Evolutionary conservation across 192 early-diverging fungal genomes (phyloP).

Genomic region (Funneliformis geosporum): DNA sequence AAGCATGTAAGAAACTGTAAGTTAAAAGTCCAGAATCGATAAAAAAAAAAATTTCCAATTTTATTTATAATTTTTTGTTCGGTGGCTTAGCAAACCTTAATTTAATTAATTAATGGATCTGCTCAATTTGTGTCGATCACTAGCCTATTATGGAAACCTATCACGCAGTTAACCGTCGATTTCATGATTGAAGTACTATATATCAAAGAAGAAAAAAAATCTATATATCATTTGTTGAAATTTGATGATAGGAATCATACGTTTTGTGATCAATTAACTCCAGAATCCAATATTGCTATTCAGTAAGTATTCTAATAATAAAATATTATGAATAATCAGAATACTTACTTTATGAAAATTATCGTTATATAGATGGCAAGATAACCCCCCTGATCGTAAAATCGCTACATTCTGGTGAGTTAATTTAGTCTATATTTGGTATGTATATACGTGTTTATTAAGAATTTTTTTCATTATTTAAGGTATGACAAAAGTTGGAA

Average conservation of each 20-base stretch:
- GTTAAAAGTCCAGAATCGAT: constrained; percentile 17
- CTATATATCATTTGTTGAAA: constrained; percentile 41
- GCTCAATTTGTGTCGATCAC: neutral
- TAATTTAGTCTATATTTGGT: neutral
- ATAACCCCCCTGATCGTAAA: constrained; percentile 37
- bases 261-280: constrained; percentile 47
- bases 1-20: constrained; percentile 51
- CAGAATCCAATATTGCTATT: constrained; percentile 35
- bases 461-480: neutral
- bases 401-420: constrained; percentile 47
- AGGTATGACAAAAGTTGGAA: constrained; percentile 16
- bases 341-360: neutral
- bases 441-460: neutral
- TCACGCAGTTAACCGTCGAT: constrained; percentile 45
- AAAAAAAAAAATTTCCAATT: neutral
- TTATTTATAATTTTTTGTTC: constrained; percentile 9
- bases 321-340: neutral
- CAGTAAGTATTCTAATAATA: constrained; percentile 35
- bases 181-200: constrained; percentile 48
- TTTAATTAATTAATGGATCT: neutral
- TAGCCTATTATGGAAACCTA: constrained; percentile 65
- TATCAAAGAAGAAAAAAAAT: constrained; percentile 45
- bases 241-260: constrained; percentile 40
- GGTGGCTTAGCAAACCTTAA: neutral
- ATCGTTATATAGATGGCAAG: constrained; percentile 42